A percentile compares a stretch with the other conserved stretches of the same genome.
Conservation (phyloP, 768 basidiomycete species). For the Termitomyces sp. region DNA sequence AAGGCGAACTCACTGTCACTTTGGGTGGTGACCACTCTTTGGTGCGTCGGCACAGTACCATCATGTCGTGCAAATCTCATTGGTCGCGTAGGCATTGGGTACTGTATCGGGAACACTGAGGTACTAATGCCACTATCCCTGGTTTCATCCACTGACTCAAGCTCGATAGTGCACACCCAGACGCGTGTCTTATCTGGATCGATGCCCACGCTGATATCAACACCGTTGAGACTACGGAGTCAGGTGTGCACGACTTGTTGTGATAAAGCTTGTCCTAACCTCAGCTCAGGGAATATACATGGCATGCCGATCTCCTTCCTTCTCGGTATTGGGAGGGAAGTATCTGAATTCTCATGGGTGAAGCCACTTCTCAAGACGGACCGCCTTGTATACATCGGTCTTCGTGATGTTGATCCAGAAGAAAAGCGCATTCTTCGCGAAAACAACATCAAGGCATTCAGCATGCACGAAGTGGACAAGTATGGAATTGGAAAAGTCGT, state of each 20-base stretch:
- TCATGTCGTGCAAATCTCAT: slow-evolving; percentile 4
- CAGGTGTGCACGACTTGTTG: slow-evolving; percentile 38
- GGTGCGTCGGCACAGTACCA: slow-evolving; percentile 34
- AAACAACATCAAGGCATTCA: slow-evolving; percentile 78
- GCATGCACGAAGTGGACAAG: slow-evolving; percentile 89
- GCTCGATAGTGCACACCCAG: slow-evolving; percentile 53
- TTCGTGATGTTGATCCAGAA: slow-evolving; percentile 86
- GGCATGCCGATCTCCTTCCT: slow-evolving; percentile 98
- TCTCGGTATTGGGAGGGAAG: slow-evolving; percentile 44
- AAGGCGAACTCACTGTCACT: slow-evolving; percentile 82
- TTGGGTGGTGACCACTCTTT: slow-evolving; percentile 96
- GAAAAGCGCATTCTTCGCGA: slow-evolving; percentile 86
- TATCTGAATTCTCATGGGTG: slow-evolving; percentile 44
- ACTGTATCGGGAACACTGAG: slow-evolving; percentile 87
- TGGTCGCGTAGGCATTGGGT: slow-evolving; percentile 61
- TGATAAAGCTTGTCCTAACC: not conserved
- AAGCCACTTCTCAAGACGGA: slow-evolving; percentile 63
- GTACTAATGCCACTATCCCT: slow-evolving; percentile 30
- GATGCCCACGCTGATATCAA: slow-evolving; percentile 99
- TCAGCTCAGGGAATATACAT: slow-evolving; percentile 78
- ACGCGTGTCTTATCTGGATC: slow-evolving; percentile 90
- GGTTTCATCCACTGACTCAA: not conserved
- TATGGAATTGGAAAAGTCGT: slow-evolving; percentile 93
- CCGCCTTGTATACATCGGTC: slow-evolving; percentile 92
- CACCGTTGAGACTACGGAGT: slow-evolving; percentile 73